A percentile compares a stretch with the other conserved stretches of the same genome.
Conservation (phyloP, 2,329 filamentous ascomycete species). For the Lomentospora prolificans region DNA sequence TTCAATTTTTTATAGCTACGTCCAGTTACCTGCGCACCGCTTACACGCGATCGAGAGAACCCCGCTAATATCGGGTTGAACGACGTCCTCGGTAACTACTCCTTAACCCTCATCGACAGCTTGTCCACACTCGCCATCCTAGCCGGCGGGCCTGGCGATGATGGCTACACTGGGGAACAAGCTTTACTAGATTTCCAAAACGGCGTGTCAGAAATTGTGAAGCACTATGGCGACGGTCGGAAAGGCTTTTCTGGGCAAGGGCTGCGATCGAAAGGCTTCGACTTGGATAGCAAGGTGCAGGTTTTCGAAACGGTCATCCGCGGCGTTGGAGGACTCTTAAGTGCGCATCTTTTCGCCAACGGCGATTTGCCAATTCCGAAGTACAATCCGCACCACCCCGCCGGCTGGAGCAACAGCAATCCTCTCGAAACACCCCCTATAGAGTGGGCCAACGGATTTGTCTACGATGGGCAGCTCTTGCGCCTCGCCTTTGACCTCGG, state of each 20-base stretch:
- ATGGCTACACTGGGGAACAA: conserved; percentile 25
- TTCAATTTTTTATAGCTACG: conserved; percentile 49
- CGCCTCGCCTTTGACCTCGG: conserved; percentile 82
- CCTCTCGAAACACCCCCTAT: conserved; percentile 45
- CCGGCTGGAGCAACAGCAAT: conserved; percentile 21
- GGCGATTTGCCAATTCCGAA: conserved; percentile 80
- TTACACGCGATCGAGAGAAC: conserved; percentile 75
- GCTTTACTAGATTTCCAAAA: conserved; percentile 69
- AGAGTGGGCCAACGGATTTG: conserved; percentile 64
- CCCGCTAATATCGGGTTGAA: conserved; percentile 78
- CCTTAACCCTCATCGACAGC: conserved; percentile 88
- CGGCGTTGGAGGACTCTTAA: conserved; percentile 81
- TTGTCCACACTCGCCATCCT: conserved; percentile 89
- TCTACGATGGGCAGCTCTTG: conserved; percentile 82
- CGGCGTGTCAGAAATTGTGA: conserved; percentile 65
- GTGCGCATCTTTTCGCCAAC: conserved; percentile 85
- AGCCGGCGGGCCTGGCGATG: conserved; percentile 55
- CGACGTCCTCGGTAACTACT: conserved; percentile 95
- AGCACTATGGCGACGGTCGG: conserved; percentile 79
- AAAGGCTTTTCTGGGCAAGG: conserved; percentile 59
- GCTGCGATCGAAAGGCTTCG: conserved; percentile 68
- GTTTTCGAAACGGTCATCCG: conserved; percentile 97
- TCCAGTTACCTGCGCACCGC: conserved; percentile 72
- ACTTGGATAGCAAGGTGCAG: conserved; percentile 95
- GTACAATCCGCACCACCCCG: conserved; percentile 47